Evolutionary conservation across 768 basidiomycete species (phyloP).

Genomic region (Amanita jacksonii): DNA sequence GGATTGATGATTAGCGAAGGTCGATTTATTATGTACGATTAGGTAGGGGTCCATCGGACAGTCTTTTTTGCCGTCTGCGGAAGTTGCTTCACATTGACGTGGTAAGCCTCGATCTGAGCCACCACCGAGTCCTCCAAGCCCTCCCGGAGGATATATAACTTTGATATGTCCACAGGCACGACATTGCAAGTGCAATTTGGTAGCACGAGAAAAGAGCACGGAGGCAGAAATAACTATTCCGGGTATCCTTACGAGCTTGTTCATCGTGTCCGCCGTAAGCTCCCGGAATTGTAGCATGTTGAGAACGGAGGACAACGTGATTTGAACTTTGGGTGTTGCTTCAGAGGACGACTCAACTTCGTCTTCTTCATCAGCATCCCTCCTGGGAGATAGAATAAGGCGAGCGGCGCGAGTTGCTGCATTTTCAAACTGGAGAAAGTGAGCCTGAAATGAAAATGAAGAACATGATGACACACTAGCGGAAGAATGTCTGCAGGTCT

Average conservation of each 20-base stretch:
- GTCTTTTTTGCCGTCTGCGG: constrained; percentile 78
- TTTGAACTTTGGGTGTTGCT: constrained; percentile 61
- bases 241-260: constrained; percentile 91
- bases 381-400: constrained; percentile 63
- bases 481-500: constrained; percentile 84
- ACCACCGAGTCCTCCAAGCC: constrained; percentile 79
- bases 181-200: constrained; percentile 87
- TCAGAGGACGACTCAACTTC: constrained; percentile 29
- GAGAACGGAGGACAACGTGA: constrained; percentile 81
- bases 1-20: constrained; percentile 92
- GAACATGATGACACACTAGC: constrained; percentile 42
- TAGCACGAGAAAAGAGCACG: constrained; percentile 86
- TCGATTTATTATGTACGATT: constrained; percentile 89
- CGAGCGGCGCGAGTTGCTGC: constrained; percentile 82
- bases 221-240: constrained; percentile 98
- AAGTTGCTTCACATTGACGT: constrained; percentile 76
- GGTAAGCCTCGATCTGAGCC: constrained; percentile 83
- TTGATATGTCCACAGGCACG: constrained; percentile 80
- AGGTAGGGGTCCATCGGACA: constrained; percentile 95
- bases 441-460: not conserved
- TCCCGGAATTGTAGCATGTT: constrained; percentile 93
- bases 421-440: constrained; percentile 69
- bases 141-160: constrained; percentile 65
- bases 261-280: constrained; percentile 88
- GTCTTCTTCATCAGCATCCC: constrained; percentile 20